Evolutionary conservation across 2,329 filamentous ascomycete species (phyloP).

Genomic region (Phaeosphaeriaceae sp.): DNA sequence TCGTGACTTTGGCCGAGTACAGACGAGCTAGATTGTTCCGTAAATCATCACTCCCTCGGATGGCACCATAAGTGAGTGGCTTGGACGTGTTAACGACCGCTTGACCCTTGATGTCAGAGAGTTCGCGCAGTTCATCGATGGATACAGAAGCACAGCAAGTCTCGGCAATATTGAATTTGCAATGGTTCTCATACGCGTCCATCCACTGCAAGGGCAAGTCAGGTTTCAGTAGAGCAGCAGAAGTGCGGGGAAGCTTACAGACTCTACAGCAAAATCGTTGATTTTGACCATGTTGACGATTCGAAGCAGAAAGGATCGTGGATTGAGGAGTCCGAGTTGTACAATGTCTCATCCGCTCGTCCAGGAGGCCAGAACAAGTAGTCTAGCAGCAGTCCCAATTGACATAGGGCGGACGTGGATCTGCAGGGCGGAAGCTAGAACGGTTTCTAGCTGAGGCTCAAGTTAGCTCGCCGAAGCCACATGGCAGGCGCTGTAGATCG

Average conservation of each 20-base stretch:
- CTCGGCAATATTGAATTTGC: conserved; percentile 75
- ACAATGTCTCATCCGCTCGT: conserved; percentile 5
- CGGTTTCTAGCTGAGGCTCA: not conserved
- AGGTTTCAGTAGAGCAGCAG: conserved; percentile 11
- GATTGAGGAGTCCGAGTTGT: not conserved
- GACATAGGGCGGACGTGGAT: conserved; percentile 25
- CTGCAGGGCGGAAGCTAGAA: conserved; percentile 5
- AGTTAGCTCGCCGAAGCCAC: conserved; percentile 1
- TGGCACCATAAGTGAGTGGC: conserved; percentile 75
- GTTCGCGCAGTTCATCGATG: conserved; percentile 67
- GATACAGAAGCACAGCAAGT: conserved; percentile 80
- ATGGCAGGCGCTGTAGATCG: conserved; percentile 1
- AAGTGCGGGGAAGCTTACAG: conserved; percentile 55
- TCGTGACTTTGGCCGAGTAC: conserved; percentile 64
- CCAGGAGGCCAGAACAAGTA: conserved; percentile 5
- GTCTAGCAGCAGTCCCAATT: conserved; percentile 11
- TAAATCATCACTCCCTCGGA: conserved; percentile 70
- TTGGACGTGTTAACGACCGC: conserved; percentile 60
- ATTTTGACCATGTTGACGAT: conserved; percentile 62
- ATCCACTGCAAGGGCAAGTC: conserved; percentile 57
- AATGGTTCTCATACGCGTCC: conserved; percentile 60
- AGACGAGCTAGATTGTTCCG: conserved; percentile 69
- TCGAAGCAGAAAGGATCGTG: not conserved
- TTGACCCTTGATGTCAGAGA: conserved; percentile 64
- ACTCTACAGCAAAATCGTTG: conserved; percentile 73